phyloP scores from a whole-genome alignment of 169 alveolate genomes.

The Babesia divergens region DNA sequence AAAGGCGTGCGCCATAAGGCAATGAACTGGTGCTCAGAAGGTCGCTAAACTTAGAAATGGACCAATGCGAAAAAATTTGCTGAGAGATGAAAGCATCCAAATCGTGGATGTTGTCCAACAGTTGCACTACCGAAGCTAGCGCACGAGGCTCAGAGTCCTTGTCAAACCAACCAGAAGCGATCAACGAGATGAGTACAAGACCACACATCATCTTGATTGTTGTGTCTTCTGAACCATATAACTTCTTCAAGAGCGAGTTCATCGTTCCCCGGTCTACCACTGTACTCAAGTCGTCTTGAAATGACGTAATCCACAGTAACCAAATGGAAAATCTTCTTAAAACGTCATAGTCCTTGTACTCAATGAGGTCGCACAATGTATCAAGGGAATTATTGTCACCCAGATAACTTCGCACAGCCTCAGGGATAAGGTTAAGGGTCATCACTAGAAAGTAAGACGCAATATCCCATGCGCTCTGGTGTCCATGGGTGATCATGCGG shows the following conservation, averaged over 20 bases:
- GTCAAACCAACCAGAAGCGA: conserved; percentile 18
- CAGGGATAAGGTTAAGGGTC: conserved; percentile 1
- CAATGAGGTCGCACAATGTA: background rate
- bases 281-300: background rate
- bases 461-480: background rate
- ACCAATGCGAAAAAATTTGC: conserved; percentile 5
- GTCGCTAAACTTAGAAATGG: background rate
- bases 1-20: background rate
- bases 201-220: conserved; percentile 35
- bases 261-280: background rate
- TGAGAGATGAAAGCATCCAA: conserved; percentile 8
- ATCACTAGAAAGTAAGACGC: conserved; percentile 7
- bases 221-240: conserved; percentile 9
- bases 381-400: conserved; percentile 1
- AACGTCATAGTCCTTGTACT: background rate
- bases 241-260: background rate
- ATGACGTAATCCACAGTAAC: conserved; percentile 9
- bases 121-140: background rate
- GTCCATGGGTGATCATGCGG: background rate
- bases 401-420: background rate
- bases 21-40: conserved; percentile 2
- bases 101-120: background rate
- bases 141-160: conserved; percentile 20
- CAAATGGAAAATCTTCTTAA: background rate
- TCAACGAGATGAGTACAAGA: conserved; percentile 11